These are phyloP conservation scores for Alternaria solani DNA, from an alignment of 2,329 filamentous ascomycete species.

Conservation along the genomic window DNA sequence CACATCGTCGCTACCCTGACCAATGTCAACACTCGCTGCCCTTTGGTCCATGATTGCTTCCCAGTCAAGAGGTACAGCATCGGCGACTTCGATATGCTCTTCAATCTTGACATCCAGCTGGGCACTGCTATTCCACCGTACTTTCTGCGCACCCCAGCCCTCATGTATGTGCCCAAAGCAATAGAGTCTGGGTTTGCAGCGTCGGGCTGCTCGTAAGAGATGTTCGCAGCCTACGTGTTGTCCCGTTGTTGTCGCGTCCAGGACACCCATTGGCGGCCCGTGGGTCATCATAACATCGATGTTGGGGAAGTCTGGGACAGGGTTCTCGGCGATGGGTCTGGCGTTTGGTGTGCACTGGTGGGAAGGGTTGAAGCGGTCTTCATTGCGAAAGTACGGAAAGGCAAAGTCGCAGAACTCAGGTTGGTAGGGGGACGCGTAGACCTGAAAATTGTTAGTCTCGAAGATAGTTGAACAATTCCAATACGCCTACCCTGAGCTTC, in stretches of 20 bases:
- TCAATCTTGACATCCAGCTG: slow-evolving; percentile 28
- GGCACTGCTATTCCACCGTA: slow-evolving; percentile 48
- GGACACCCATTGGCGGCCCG: slow-evolving; percentile 62
- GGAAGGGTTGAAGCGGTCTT: slow-evolving; percentile 62
- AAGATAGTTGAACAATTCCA: too few species aligned
- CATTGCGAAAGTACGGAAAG: slow-evolving; percentile 60
- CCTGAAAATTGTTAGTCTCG: slow-evolving; percentile 27
- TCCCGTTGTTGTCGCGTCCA: slow-evolving; percentile 54
- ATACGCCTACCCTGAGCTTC: slow-evolving; percentile 50
- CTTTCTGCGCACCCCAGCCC: slow-evolving; percentile 51
- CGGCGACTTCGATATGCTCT: slow-evolving; percentile 27
- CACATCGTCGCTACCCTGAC: slow-evolving; percentile 32
- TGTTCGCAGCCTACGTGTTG: slow-evolving; percentile 63
- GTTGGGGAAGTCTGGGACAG: slow-evolving; percentile 55
- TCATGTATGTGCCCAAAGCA: slow-evolving; percentile 71
- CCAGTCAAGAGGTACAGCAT: slow-evolving; percentile 29
- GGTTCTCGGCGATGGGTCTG: slow-evolving; percentile 44
- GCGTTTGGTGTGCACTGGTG: slow-evolving; percentile 37
- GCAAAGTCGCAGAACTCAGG: slow-evolving; percentile 65
- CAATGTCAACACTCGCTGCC: slow-evolving; percentile 44
- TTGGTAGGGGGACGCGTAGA: slow-evolving; percentile 64
- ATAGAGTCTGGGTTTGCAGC: slow-evolving; percentile 63
- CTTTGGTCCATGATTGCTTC: slow-evolving; percentile 29
- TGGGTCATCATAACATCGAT: slow-evolving; percentile 69
- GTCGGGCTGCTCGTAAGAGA: slow-evolving; percentile 60